Evolutionary conservation across 1,284 basidiomycete genomes (phyloP), one percentile per base, ranked within the genome.

Genomic region (Bondarzewia mesenterica): DNA sequence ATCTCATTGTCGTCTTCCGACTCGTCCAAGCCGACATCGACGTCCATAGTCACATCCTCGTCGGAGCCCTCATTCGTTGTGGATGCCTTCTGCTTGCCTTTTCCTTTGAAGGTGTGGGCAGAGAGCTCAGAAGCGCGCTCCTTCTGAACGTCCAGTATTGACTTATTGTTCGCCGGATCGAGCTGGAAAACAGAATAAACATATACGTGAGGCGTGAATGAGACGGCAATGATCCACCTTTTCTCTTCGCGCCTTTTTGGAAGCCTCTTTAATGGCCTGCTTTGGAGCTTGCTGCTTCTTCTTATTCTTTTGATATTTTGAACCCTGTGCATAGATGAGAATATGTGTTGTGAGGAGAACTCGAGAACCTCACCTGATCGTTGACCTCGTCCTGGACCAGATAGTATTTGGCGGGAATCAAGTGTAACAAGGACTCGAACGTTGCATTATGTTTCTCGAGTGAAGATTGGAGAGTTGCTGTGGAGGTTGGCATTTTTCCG

Each of bases 331-430:
- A 18, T 10, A 21, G 29, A 32, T 32, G 29, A 10, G 29, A 2
- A n/a, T n/a, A n/a, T 10, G 29, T 10, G 4, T n/a, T 10, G 29
- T 32, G 4, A 32, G 29, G 29, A 32, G 29, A n/a, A n/a, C 10
- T n/a, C 3, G 29, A 10, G 29, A 50, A 39, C 56, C 68, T 51
- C 39, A 79, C 83, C 70, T 82, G 79, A 57, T 85, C 84, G 53
- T 88, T 82, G 2, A 73, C 70, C 21, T 77, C 75, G 27, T 89
- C 85, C 44, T 77, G 77, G 10, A 80, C 75, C 23, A 94, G 71
- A 65, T 95, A 96, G 63, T 88, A 92, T 70, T 85, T 85, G 7
- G 91, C 78, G 0, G 93, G 93, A 50, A 96, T 94, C 37, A 94
- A 77, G 43, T 75, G 79, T 3, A 95, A 70, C 1, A 95, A 71